Conservation (phyloP, 2,329 filamentous ascomycete genomes). For the Plenodomus biglobosus region DNA sequence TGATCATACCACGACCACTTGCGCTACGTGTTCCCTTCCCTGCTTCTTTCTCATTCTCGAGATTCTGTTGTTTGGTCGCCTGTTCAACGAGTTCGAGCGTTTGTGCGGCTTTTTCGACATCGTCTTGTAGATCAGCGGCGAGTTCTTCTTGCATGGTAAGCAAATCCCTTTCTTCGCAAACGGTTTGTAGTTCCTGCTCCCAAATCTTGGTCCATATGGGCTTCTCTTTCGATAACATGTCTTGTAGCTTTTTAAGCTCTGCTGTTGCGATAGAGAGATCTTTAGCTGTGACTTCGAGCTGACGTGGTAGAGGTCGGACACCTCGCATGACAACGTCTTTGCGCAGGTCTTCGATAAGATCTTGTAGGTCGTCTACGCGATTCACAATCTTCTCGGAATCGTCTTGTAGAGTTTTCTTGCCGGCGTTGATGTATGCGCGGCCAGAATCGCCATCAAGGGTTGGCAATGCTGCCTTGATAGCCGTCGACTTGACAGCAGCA, state of each 20-base stretch:
- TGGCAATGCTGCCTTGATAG: conserved; percentile 70
- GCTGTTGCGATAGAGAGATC: conserved; percentile 80
- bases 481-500: conserved; percentile 72
- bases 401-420: conserved; percentile 81
- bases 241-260: conserved; percentile 91
- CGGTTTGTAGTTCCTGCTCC: conserved; percentile 95
- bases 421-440: conserved; percentile 78
- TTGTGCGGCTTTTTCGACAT: conserved; percentile 89
- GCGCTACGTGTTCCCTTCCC: conserved; percentile 52
- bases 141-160: conserved; percentile 96
- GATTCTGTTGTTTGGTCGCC: conserved; percentile 91
- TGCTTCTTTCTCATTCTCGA: conserved; percentile 67
- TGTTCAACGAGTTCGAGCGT: conserved; percentile 96
- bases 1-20: conserved; percentile 44
- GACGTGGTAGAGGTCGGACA: conserved; percentile 84
- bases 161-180: conserved; percentile 93
- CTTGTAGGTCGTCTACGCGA: conserved; percentile 95
- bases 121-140: conserved; percentile 86
- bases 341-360: conserved; percentile 91
- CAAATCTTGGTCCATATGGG: conserved; percentile 99
- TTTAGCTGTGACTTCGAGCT: conserved; percentile 85
- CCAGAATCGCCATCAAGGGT: conserved; percentile 76
- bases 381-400: conserved; percentile 90
- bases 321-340: conserved; percentile 95
- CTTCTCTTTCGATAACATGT: conserved; percentile 88